These are phyloP conservation scores for Solanum okadae DNA, from an alignment of 257 asterid genomes.

Conservation along the genomic window DNA sequence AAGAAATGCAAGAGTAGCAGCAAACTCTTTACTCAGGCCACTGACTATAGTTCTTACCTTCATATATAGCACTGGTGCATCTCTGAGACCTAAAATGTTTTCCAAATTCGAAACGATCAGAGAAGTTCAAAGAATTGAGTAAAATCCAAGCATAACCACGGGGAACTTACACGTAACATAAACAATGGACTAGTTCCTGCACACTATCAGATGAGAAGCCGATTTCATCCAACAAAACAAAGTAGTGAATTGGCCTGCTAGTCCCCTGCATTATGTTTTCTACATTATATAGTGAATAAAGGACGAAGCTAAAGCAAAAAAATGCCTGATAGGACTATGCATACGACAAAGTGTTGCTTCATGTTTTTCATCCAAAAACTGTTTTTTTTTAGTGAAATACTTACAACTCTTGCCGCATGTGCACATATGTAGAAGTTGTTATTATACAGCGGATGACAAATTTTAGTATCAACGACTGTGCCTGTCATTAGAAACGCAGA, in stretches of 20 bases:
- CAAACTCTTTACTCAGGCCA: neutral
- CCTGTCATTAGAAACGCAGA: conserved; percentile 1
- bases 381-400: neutral
- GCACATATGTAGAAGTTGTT: conserved; percentile 10
- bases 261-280: conserved; percentile 31
- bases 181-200: conserved; percentile 32
- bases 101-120: neutral
- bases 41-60: conserved; percentile 20
- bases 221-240: conserved; percentile 34
- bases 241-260: conserved; percentile 37
- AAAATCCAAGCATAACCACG: neutral
- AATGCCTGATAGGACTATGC: neutral
- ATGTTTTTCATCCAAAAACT: neutral
- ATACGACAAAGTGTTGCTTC: neutral
- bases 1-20: neutral
- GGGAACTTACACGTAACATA: conserved; percentile 26
- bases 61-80: conserved; percentile 36
- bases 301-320: neutral
- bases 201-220: conserved; percentile 38
- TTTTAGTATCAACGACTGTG: conserved; percentile 5
- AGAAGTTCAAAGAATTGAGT: neutral
- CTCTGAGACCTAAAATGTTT: conserved; percentile 30
- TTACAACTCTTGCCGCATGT: neutral
- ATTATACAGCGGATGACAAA: conserved; percentile 5
- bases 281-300: neutral